Conservation (phyloP, 2,329 filamentous ascomycete genomes). For the Helotiales sp. region DNA sequence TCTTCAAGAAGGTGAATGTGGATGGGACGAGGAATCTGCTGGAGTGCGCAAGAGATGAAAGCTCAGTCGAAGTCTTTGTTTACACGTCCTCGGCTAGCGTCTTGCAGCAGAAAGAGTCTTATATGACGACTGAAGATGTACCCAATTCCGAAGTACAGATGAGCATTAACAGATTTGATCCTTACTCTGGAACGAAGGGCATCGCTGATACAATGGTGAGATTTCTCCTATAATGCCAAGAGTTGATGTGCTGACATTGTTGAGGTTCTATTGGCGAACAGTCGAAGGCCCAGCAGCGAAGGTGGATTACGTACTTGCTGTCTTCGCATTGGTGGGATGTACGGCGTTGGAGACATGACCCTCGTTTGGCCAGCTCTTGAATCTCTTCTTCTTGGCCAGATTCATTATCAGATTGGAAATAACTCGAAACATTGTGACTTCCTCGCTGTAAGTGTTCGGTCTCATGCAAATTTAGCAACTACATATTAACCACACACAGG, state of each 20-base stretch:
- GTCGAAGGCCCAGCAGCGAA: neutral
- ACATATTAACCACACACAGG: conserved; percentile 9
- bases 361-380: neutral
- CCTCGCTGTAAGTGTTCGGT: neutral
- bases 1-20: conserved; percentile 7
- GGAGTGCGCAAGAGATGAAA: neutral
- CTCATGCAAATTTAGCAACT: neutral
- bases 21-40: conserved; percentile 1
- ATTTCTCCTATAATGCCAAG: neutral
- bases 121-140: neutral
- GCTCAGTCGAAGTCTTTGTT: neutral
- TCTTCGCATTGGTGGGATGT: conserved; percentile 14
- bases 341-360: conserved; percentile 17
- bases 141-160: neutral
- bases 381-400: neutral
- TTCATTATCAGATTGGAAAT: neutral
- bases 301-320: conserved; percentile 8
- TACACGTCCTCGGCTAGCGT: conserved; percentile 13
- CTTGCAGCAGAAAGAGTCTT: neutral
- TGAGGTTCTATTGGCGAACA: conserved; percentile 19
- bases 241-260: neutral
- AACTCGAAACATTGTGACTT: neutral
- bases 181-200: conserved; percentile 21
- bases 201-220: conserved; percentile 19
- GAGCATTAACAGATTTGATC: conserved; percentile 14